Base-by-base conservation (phyloP, 1,139 yeast genomes). In the Candida sp. region DNA sequence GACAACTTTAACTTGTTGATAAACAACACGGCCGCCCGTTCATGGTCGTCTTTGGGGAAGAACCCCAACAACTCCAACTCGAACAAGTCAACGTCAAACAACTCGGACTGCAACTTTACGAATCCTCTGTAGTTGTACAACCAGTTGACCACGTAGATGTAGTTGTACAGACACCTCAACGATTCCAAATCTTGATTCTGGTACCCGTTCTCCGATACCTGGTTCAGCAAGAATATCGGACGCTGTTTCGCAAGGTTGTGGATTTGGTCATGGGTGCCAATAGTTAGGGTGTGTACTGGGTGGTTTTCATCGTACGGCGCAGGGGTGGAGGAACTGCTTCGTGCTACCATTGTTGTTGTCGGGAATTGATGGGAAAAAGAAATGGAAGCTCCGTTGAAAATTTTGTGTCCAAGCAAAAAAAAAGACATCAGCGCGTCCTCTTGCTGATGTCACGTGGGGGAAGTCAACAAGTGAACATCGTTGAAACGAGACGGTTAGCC, bases 91-190 rank as follows among this genome's bases (percentile, higher is more conserved):
- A 76, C 77, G 62, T 82, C 86, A 58, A 83, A 83, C 41, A 70
- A 67, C 52, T 81, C 86, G 11, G 70, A 66, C 7, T 72, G 70
- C 44, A 83, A 61, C 55, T 70, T 75, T 37, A 82, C 59, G 52
- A 68, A 70, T 3, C 80, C 80, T 48, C 82, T 72, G 58, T 72
- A 74, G 43, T 74, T 65, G 55, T 77, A 76, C 38, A 82, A 58
- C 86, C 86, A 83, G 63, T 80, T 78, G 7, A 80, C 66, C 4
- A 81, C 78, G 53, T 72, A 81, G 11, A 79, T 63, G 61, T 80
- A 83, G 43, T 63, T 63, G 53, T 63, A 67, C 33, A 69, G 61
- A 11, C 59, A 57, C 50, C 81, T 60, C 25, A 72, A 46, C 5
- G 34, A 12, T 12, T 46, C 46, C 25, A 58, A 47, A 17, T 49